Evolutionary conservation across 2,329 filamentous ascomycete genomes (phyloP).

Genomic region (Aspergillus niger): DNA sequence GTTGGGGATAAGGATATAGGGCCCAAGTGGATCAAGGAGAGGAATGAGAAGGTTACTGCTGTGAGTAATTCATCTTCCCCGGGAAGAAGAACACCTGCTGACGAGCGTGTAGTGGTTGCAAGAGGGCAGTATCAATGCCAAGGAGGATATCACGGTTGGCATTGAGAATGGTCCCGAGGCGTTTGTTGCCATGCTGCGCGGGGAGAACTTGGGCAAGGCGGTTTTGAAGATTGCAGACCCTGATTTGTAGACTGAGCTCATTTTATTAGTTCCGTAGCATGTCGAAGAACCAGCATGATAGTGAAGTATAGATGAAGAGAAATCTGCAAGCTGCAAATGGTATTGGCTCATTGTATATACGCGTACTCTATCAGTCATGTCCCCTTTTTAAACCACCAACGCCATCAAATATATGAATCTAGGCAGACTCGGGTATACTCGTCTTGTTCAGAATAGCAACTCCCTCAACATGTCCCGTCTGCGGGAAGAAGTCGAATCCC

Average conservation of each 20-base stretch:
- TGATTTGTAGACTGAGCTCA: background rate
- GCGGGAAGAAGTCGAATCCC: slow-evolving; percentile 97
- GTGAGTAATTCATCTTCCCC: background rate
- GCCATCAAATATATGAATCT: background rate
- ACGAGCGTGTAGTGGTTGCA: slow-evolving; percentile 66
- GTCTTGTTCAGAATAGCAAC: slow-evolving; percentile 59
- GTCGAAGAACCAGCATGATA: too few species aligned
- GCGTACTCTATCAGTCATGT: too few species aligned
- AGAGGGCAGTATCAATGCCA: slow-evolving; percentile 73
- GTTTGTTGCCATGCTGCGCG: slow-evolving; percentile 71
- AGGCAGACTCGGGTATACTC: slow-evolving; percentile 1
- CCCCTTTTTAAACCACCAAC: background rate
- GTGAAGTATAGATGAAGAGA: too few species aligned
- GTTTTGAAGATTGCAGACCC: slow-evolving; percentile 59
- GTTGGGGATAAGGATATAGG: slow-evolving; percentile 68
- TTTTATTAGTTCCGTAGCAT: too few species aligned
- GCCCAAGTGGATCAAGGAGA: slow-evolving; percentile 66
- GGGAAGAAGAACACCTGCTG: background rate
- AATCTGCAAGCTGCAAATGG: background rate
- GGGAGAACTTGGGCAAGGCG: slow-evolving; percentile 85
- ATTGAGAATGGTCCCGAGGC: slow-evolving; percentile 77
- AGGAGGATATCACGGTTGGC: slow-evolving; percentile 68
- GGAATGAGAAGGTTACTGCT: slow-evolving; percentile 66
- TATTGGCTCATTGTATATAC: background rate
- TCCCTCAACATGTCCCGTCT: slow-evolving; percentile 70